Evolutionary conservation across 257 asterid species (phyloP).

Genomic region (Ophiorrhiza pumila): DNA sequence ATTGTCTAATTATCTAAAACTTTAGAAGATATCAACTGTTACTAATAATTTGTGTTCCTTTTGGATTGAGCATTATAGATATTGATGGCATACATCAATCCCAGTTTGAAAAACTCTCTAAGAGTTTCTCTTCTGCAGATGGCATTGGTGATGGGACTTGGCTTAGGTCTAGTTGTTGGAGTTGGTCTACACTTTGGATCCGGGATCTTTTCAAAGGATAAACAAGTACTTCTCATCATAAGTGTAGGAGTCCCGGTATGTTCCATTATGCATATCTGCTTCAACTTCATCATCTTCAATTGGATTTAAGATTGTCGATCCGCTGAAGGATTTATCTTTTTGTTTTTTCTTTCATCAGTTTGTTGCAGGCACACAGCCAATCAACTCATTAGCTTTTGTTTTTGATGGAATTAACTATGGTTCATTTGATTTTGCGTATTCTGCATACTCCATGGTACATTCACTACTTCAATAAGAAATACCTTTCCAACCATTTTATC

Average conservation of each 20-base stretch:
- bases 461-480: background rate
- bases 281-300: background rate
- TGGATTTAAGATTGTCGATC: background rate
- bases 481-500: background rate
- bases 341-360: constrained; percentile 39
- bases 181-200: constrained; percentile 78
- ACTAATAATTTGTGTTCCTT: background rate
- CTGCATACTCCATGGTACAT: constrained; percentile 89
- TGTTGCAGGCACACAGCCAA: constrained; percentile 88
- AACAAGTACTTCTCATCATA: constrained; percentile 49
- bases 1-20: background rate
- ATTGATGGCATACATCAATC: background rate
- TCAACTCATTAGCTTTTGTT: constrained; percentile 83
- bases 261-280: background rate
- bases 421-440: constrained; percentile 81
- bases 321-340: background rate
- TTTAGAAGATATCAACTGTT: background rate
- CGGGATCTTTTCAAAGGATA: constrained; percentile 76
- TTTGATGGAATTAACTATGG: constrained; percentile 91
- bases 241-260: constrained; percentile 77
- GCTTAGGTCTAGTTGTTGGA: constrained; percentile 67
- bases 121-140: constrained; percentile 41
- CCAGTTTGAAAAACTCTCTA: background rate
- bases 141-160: constrained; percentile 82
- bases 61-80: background rate